phyloP scores from a whole-genome alignment of 2,329 filamentous ascomycete species.

The Fusarium continuum region DNA sequence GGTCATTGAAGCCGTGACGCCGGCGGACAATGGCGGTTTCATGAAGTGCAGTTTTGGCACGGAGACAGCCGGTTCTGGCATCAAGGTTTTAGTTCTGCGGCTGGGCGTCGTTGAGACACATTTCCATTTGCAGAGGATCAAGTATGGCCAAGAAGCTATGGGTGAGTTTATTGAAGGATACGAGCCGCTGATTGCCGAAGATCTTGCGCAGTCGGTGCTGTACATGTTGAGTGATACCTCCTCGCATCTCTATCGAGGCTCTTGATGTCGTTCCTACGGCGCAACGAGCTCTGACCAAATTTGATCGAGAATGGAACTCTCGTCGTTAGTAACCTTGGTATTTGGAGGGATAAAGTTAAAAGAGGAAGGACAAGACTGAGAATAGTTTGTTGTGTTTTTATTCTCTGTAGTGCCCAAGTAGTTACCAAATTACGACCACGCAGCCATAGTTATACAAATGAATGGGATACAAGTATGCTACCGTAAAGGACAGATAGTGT shows the following conservation, averaged over 20 bases:
- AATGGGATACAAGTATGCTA: too few species aligned
- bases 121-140: slow-evolving; percentile 24
- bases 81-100: slow-evolving; percentile 11
- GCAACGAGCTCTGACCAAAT: neutral
- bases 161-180: slow-evolving; percentile 19
- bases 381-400: too few species aligned
- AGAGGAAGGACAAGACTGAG: too few species aligned
- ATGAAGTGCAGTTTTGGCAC: slow-evolving; percentile 1
- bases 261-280: slow-evolving; percentile 23
- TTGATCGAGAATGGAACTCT: slow-evolving; percentile 1
- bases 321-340: neutral
- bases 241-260: slow-evolving; percentile 18
- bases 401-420: too few species aligned
- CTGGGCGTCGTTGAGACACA: slow-evolving; percentile 21
- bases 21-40: too few species aligned
- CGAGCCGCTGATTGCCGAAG: slow-evolving; percentile 10
- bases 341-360: too few species aligned
- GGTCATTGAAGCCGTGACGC: too few species aligned
- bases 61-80: slow-evolving; percentile 11
- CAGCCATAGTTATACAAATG: too few species aligned
- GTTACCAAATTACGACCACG: too few species aligned
- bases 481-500: too few species aligned
- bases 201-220: slow-evolving; percentile 11
- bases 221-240: slow-evolving; percentile 24
- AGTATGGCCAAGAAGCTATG: slow-evolving; percentile 6